Percentiles rank a stretch among this genome's conserved stretches.
Conservation (phyloP, 192 early-diverging fungal genomes). For the Coemansia sp. region DNA sequence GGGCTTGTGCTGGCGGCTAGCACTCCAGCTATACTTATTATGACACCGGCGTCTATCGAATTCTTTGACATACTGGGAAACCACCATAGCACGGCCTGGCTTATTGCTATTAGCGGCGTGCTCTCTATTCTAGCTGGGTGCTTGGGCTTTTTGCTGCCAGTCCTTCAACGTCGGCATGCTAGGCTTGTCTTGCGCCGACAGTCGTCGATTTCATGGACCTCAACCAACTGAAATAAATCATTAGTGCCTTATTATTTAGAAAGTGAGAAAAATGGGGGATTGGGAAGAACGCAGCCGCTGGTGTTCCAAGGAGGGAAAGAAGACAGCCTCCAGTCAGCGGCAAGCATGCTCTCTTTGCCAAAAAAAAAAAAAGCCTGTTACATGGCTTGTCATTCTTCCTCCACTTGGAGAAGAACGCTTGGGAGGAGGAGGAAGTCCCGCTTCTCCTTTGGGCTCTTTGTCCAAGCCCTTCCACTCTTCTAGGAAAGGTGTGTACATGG, state of each 20-base stretch:
- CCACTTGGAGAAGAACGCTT: too few species aligned
- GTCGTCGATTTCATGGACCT: slow-evolving; percentile 5
- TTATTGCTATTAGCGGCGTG: slow-evolving; percentile 23
- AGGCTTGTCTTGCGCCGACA: slow-evolving; percentile 1
- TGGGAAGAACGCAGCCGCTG: not conserved
- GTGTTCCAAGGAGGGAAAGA: not conserved
- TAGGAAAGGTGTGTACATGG: too few species aligned
- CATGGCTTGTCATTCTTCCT: too few species aligned
- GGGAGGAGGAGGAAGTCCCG: too few species aligned
- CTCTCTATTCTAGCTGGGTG: slow-evolving; percentile 22
- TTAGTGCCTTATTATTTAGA: not conserved
- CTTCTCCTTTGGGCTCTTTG: too few species aligned
- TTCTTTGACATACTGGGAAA: slow-evolving; percentile 13
- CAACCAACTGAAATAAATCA: not conserved
- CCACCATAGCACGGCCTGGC: slow-evolving; percentile 9
- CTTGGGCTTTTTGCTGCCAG: slow-evolving; percentile 11
- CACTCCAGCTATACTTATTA: slow-evolving; percentile 14
- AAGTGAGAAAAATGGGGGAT: not conserved
- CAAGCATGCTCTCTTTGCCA: too few species aligned
- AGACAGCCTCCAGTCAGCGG: too few species aligned
- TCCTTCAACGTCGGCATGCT: slow-evolving; percentile 22
- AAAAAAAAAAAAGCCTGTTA: too few species aligned
- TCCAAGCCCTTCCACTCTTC: too few species aligned
- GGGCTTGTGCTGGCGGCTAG: slow-evolving; percentile 20
- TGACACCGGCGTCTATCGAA: slow-evolving; percentile 19